Base-by-base conservation (phyloP, 192 early-diverging fungal genomes). In the Coemansia sp. region DNA sequence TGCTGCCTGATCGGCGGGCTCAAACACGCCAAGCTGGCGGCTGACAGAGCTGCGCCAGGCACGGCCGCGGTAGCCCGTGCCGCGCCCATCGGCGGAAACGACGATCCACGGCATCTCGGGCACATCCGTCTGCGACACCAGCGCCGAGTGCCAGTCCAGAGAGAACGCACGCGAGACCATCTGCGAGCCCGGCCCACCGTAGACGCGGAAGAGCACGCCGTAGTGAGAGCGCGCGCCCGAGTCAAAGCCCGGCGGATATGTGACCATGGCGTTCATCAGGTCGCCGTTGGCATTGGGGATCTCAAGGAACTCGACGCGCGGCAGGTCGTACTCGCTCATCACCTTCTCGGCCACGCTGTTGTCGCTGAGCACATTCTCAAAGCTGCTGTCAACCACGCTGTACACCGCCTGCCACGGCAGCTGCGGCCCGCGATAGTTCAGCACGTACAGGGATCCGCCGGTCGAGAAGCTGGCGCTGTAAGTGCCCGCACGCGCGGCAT, bases 121-220 rank as follows among this genome's bases (percentile, higher is more conserved):
- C 25, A 75, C 77, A 41, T 74, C 70, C 9, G 22, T 46, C 45
- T 81, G 72, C 27, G 77, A 79, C 3, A 82, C 81, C 34, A 91
- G 64, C 39, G 83, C 85, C 4, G 77, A 73, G 62, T 85, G 81
- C 79, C 84, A 91, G 58, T 83, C 82, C n/a, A 90, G 48, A n/a
- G 59, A 55, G 53, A 85, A 91, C 35, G 76, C 57, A 5, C 76
- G 77, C 33, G 78, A 77, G 15, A 88, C 88, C 22, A 84, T 55
- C 73, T 98, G 95, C 27, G 91, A 93, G 53, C 81, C 80, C 14
- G 95, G 95, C 3, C 95, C 95, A 24, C 92, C 94, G 61, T 93
- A 89, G 14, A 94, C 85, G 53, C 80, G 74, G 69, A 98, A 86
- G 37, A 96, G 58, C 6, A 97, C 86, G 19, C 92, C 92, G 50